Base-by-base conservation (phyloP, 345 rosid species). In the Acer campestre region DNA sequence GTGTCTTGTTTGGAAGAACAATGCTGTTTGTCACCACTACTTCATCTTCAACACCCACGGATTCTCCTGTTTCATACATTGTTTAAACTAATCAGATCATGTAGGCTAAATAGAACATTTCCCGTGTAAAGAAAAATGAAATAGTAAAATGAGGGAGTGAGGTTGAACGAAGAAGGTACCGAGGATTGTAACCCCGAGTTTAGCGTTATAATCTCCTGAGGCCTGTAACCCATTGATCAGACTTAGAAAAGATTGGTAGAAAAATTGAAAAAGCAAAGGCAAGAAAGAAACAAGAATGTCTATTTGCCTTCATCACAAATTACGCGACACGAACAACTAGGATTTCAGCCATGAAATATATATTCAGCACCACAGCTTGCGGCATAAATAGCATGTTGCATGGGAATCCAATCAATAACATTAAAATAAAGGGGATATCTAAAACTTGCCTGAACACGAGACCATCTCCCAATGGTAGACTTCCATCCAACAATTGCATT, bases 401-500 rank as follows among this genome's bases (percentile, higher is more conserved):
- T 7, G 49, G 11, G 4, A 1, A 48, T 6, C 1, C 18, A 23
- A 46, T 68, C n/a, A 44, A 42, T 13, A 40, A 22, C 38, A 42
- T 44, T 3, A 25, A 31, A 59, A 48, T 44, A 61, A 62, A 27
- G 12, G 4, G 27, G 9, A 18, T 14, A 42, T 46, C 11, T 62
- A 68, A 46, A 75, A 87, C 92, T 86, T 85, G 83, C 98, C 98
- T 95, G 98, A 81, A 90, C 93, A 70, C 98, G 93, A 16, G 98
- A 91, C 98, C 98, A 95, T 86, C 91, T 91, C 53, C 98, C 98
- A 8, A 93, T 80, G 16, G 98, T 88, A 68, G 98, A 93, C 80
- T 91, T 95, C 98, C 98, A 95, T 35, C 98, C 98, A 68, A 95
- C 82, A 58, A 95, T 95, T 23, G 98, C 89, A 73, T 93, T 86